Percentiles rank a stretch among this genome's conserved stretches.
Conservation (phyloP, 805 yeast genomes). For the Metschnikowia matae region DNA sequence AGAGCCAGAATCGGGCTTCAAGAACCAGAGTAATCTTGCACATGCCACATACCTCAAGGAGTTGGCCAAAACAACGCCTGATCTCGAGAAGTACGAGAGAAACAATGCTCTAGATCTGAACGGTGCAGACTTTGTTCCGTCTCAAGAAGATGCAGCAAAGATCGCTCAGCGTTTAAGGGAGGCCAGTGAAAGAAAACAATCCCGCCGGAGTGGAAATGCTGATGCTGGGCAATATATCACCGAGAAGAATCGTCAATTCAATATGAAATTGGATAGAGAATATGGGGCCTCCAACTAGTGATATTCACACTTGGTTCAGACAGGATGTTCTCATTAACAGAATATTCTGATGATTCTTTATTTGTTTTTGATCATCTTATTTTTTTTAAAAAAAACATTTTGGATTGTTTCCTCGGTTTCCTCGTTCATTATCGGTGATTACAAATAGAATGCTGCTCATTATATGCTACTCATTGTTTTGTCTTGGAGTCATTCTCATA, state of each 20-base stretch:
- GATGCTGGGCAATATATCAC: conserved; percentile 49
- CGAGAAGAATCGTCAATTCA: conserved; percentile 71
- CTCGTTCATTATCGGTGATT: no score
- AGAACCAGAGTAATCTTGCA: conserved; percentile 54
- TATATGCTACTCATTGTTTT: no score
- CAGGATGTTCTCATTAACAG: no score
- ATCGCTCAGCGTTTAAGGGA: conserved; percentile 32
- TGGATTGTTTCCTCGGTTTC: no score
- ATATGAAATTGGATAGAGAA: conserved; percentile 48
- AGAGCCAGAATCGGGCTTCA: conserved; percentile 36
- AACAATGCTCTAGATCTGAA: not conserved
- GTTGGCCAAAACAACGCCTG: conserved; percentile 32
- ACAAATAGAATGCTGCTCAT: no score
- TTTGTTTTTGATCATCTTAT: no score
- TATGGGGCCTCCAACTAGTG: conserved; percentile 7
- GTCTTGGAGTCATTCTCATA: no score
- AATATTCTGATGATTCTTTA: no score
- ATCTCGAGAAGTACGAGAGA: conserved; percentile 39
- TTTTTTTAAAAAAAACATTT: no score
- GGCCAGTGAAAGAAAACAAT: conserved; percentile 31
- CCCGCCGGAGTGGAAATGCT: conserved; percentile 35
- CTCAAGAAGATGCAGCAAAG: conserved; percentile 16
- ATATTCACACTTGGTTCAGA: no score
- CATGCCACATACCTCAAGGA: conserved; percentile 57
- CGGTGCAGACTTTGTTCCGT: not conserved